Base-by-base conservation (phyloP, 305 asterid genomes). In the Rubia balearica region DNA sequence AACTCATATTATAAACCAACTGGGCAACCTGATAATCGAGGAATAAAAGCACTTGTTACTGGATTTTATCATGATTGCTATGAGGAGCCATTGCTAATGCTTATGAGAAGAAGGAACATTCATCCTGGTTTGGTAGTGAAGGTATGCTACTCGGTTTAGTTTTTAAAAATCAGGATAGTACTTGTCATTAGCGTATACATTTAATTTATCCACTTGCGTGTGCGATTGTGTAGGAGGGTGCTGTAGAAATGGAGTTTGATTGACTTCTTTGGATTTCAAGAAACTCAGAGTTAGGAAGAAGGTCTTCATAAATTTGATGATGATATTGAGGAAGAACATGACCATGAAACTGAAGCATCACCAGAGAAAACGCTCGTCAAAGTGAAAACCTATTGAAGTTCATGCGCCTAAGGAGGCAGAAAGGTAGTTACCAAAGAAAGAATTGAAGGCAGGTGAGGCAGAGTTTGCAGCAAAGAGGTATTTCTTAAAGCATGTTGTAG, bases 51-150 rank as follows among this genome's bases (percentile, higher is more conserved):
- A 74, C 81, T 93, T 72, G 94, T 93, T 73, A 84, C 98, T 73
- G 97, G 98, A 73, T 93, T 93, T 77, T 93, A 93, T 83, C 97
- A 93, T 53, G 91, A 72, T 80, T 97, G 98, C 55, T 93, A 89
- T 59, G 98, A 90, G 82, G 98, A 93, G 72, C 88, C 98, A 56
- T 84, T 93, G 73, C 74, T 93, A 74, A 93, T 93, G 98, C 92
- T 93, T 74, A 90, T 93, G 97, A 86, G 98, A 78, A 86, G 98
- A 84, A 83, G 98, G 82, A 96, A 95, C 69, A 83, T 90, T 77
- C 96, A 93, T 77, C 85, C 98, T 8, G 98, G 96, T 74, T 87
- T 93, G 81, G 98, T 93, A 71, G 92, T 92, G 71, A 92, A 92
- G 94, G 98, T 92, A 81, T 61, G 69, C 22, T 45, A 33, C 55